These are phyloP conservation scores for Cornus controversa DNA, from an alignment of 148 eudicot species.

Conservation along the genomic window DNA sequence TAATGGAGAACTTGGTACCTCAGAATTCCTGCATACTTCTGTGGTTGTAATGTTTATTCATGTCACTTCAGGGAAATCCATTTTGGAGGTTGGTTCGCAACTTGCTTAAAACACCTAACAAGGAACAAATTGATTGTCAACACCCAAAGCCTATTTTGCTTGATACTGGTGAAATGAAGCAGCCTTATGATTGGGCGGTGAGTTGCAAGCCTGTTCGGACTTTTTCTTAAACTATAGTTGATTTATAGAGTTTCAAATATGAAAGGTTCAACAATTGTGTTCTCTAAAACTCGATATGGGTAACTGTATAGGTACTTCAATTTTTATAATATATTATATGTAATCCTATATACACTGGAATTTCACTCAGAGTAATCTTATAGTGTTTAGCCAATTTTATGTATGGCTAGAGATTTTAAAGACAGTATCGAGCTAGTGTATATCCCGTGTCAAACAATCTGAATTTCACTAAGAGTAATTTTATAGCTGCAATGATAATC, in stretches of 20 bases:
- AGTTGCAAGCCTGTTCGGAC: slow-evolving; percentile 29
- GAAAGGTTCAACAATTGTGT: background rate
- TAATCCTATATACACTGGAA: background rate
- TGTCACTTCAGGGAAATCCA: slow-evolving; percentile 66
- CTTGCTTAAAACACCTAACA: slow-evolving; percentile 60
- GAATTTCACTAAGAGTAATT: background rate
- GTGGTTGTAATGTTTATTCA: slow-evolving; percentile 5
- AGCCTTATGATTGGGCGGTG: slow-evolving; percentile 98
- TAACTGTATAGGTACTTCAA: background rate
- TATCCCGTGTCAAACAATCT: background rate
- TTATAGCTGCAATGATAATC: background rate
- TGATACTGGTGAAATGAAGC: slow-evolving; percentile 94
- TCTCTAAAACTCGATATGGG: background rate
- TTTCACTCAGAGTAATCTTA: background rate
- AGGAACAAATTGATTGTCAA: slow-evolving; percentile 78
- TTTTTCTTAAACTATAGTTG: background rate
- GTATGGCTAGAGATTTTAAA: background rate
- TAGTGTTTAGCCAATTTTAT: background rate
- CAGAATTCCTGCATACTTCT: background rate
- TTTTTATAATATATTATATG: background rate
- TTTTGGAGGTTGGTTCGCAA: slow-evolving; percentile 87
- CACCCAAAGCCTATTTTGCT: slow-evolving; percentile 82
- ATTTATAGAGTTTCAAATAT: background rate
- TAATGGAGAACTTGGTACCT: slow-evolving; percentile 13
- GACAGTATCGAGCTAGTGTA: background rate